Evolutionary conservation across 768 basidiomycete species (phyloP).

Genomic region (Panellus pusillus): DNA sequence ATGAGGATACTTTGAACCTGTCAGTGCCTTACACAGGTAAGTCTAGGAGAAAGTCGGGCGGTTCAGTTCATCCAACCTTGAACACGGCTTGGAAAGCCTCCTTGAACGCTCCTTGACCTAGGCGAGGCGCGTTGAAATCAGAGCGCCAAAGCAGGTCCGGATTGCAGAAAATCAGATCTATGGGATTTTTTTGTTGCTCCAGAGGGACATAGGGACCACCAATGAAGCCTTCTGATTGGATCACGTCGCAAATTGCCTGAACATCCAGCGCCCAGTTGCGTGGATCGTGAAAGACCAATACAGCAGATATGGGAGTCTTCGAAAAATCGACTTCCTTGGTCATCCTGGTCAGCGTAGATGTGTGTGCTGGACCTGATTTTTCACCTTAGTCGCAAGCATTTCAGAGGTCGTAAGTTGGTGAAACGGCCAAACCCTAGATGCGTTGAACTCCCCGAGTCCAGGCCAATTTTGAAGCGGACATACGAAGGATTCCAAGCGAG

Average conservation of each 20-base stretch:
- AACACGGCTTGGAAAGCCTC: constrained; percentile 77
- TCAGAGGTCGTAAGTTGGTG: constrained; percentile 67
- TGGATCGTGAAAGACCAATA: constrained; percentile 88
- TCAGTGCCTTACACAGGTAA: constrained; percentile 52
- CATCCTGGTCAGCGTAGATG: background rate
- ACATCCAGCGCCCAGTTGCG: constrained; percentile 84
- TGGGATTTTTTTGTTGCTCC: constrained; percentile 35
- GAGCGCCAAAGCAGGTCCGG: constrained; percentile 89
- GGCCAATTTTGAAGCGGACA: constrained; percentile 26
- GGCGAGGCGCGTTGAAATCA: constrained; percentile 72
- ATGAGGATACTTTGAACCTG: constrained; percentile 65
- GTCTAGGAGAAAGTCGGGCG: background rate
- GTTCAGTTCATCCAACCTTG: constrained; percentile 38
- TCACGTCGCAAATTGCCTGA: constrained; percentile 75
- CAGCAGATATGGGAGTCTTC: constrained; percentile 65
- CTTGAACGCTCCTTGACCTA: constrained; percentile 92
- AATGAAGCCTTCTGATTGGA: constrained; percentile 67
- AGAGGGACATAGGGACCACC: constrained; percentile 50
- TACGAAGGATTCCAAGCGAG: constrained; percentile 80
- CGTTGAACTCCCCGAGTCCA: background rate
- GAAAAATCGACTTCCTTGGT: constrained; percentile 71
- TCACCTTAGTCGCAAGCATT: constrained; percentile 54
- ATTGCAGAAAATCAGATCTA: constrained; percentile 85
- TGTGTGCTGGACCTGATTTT: background rate
- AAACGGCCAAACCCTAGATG: constrained; percentile 81